Base-by-base conservation (phyloP, 2,329 filamentous ascomycete species). In the Neonectria neomacrospora region DNA sequence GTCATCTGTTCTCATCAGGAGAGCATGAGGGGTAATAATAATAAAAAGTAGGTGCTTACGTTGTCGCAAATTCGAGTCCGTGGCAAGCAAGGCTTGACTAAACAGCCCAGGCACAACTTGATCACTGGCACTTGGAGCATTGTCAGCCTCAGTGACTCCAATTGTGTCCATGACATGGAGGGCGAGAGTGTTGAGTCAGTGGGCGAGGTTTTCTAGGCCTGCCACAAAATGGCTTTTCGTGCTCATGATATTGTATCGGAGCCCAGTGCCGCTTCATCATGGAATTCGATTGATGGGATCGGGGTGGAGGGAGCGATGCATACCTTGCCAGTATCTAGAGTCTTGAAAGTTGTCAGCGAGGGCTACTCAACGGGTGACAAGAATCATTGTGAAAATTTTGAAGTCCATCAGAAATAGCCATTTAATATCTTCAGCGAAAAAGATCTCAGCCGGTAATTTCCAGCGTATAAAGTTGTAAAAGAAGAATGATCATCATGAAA, bases 171-270 rank as follows among this genome's bases (percentile, higher is more conserved):
- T 47, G 44, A 67, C 63, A 18, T 28, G 52, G 48, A 28, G 22
- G 30, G 45, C 42, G 58, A 67, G 51, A 45, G 61, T 68, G 64
- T 67, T 61, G 65, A 73, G 82, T 97, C 94, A 97, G 94, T 95
- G 92, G 94, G 92, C 93, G 89, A 97, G 94, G 94, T 97, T 97
- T 97, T 96, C 93, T 96, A 97, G 93, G 94, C 94, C 93, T 97
- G 93, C 92, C 93, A 81, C 93, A 92, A 92, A 87, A 82, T 92
- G 93, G 93, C 88, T 91, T 88, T 89, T 94, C 92, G 69, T 77
- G 84, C 94, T 93, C 93, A 89, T 88, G 83, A 89, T 88, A 83
- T 80, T 65, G 58, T 79, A 63, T 96, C 93, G 91, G 94, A 95
- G 94, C 94, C 94, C 94, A 97, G 94, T 97, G 94, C 94, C 92